Base-by-base conservation (phyloP, 805 yeast species). In the Grigorovia yakushimaensis region DNA sequence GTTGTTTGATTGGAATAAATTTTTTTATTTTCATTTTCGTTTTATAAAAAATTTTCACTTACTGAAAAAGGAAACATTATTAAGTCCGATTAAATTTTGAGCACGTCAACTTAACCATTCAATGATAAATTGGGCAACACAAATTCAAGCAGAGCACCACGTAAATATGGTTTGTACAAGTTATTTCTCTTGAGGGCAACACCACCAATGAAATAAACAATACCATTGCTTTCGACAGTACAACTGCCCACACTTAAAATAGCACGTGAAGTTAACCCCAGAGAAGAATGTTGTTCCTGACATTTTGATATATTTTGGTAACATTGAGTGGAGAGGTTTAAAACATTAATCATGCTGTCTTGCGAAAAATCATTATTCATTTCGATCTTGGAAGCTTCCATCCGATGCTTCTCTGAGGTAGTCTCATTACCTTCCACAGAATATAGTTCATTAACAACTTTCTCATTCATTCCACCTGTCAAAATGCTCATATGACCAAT, bases 101-200 rank as follows among this genome's bases (percentile, higher is more conserved):
- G 21, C 20, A 17, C 21, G 19, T 11, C 15, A 37, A 35, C 3
- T 42, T 42, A 58, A 42, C 54, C 50, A 22, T 59, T 51, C 23
- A 60, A 46, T 42, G 52, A 56, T 23, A 58, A 50, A n/a, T 61
- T 49, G 1, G 68, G 68, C 6, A 64, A 46, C 8, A 58, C 54
- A 39, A 58, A 56, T 35, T 60, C 54, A 17, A 62, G 40, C 4
- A 64, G 41, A 2, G 67, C 58, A 8, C 68, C 65, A 36, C 68
- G 56, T 30, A 64, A 37, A 38, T 56, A 55, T 9, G 54, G 38
- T 5, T 52, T 53, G 7, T 52, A 42, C 5, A 51, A 15, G 15
- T 47, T 41, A 1, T 45, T 35, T 17, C 56, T 51, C 18, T 48
- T 44, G 10, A 54, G 49, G n/a, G 55, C 46, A 1, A 60, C 19